Base-by-base conservation (phyloP, 495 filamentous ascomycete species). In the Penicillium argentinense region DNA sequence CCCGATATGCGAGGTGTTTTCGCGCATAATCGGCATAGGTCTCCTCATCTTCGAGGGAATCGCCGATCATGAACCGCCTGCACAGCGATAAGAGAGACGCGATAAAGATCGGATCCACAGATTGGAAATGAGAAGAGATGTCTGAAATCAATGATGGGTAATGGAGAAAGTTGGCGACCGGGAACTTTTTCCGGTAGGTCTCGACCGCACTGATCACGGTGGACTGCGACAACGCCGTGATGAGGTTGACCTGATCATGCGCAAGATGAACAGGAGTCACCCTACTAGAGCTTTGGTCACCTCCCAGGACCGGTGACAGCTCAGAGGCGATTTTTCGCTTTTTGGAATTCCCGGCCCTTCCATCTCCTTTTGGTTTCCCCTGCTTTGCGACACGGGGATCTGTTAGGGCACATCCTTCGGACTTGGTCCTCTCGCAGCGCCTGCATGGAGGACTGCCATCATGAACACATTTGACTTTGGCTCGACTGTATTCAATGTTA, bases 401-500 rank as follows among this genome's bases (percentile, higher is more conserved):
- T 23, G 70, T 67, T 6, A 74, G 46, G 9, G 41, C 32, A 32
- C 70, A 74, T 9, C 24, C 36, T 6, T 49, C 40, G 5, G 41
- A 45, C 23, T 63, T 63, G n/a, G 48, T 39, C 14, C 57, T 62
- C 22, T 59, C 47, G 16, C 70, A 74, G 28, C 70, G 66, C 16
- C 55, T 67, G 47, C 70, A 74, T 1, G 70, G 70, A 0, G 70
- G 61, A 2, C 51, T 59, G 22, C 70, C 68, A 11, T 71, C 58
- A 57, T 74, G 68, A 3, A 68, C 37, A 25, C 70, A 74, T 50
- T 72, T 74, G 36, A 74, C 68, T 36, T 74, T 74, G 25, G 70
- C 64, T 47, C 64, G 63, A 11, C 67, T n/a, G n/a, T 72, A 32
- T 12, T 2, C 24, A 9, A 39, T n/a, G n/a, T n/a, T n/a, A n/a